These are phyloP conservation scores for Solanum peruvianum DNA, from an alignment of 257 asterid genomes.

Conservation along the genomic window DNA sequence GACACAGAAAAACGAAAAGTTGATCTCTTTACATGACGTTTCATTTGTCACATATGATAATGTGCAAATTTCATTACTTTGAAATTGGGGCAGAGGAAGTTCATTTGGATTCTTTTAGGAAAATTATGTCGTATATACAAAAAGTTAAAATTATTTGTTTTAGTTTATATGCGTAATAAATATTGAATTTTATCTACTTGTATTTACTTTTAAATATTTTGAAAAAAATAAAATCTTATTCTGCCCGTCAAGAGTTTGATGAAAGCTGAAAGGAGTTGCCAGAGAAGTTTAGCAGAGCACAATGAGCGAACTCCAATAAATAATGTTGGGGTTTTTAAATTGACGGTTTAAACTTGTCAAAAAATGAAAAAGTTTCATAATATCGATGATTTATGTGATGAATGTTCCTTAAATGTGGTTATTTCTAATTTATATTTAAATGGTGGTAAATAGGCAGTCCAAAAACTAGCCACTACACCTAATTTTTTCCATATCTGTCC, in stretches of 20 bases:
- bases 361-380: no score
- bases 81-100: not conserved
- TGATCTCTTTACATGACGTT: not conserved
- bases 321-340: no score
- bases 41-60: not conserved
- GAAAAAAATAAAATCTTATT: no score
- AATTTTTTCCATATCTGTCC: not conserved
- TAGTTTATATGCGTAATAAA: no score
- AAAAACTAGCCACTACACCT: not conserved
- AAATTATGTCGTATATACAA: no score
- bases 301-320: not conserved
- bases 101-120: no score
- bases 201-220: no score
- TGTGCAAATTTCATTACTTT: not conserved
- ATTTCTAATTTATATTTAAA: no score
- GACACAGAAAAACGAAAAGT: not conserved
- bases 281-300: not conserved
- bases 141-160: no score
- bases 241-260: not conserved
- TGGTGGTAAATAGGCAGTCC: not conserved
- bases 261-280: not conserved
- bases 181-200: accelerated
- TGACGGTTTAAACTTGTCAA: not conserved
- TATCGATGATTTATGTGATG: no score
- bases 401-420: no score